Evolutionary conservation across 257 asterid species (phyloP).

Genomic region (Henckelia pumila): DNA sequence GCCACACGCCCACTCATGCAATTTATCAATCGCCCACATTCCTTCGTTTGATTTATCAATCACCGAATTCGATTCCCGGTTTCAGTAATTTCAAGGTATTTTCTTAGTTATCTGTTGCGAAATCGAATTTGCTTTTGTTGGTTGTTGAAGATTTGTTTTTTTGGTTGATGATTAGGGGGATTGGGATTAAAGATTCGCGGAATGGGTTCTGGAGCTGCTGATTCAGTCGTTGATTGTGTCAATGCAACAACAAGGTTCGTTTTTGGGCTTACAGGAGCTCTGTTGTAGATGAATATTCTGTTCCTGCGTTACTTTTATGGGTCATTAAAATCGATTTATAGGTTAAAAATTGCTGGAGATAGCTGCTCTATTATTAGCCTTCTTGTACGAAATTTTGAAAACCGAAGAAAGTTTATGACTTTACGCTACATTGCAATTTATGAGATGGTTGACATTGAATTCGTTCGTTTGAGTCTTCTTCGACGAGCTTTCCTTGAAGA

Average conservation of each 20-base stretch:
- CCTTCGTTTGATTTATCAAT: constrained; percentile 5
- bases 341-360: not conserved
- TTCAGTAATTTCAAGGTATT: constrained; percentile 4
- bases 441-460: not conserved
- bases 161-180: constrained; percentile 9
- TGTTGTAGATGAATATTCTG: not conserved
- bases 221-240: constrained; percentile 27
- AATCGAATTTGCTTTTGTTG: not conserved
- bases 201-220: constrained; percentile 46
- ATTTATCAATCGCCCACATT: constrained; percentile 13
- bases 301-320: not conserved
- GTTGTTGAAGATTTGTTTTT: not conserved
- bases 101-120: not conserved
- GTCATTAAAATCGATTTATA: not conserved
- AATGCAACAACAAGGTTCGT: constrained; percentile 35
- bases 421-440: not conserved
- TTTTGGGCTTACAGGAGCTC: not conserved
- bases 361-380: no score
- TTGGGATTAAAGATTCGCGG: not conserved
- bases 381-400: not conserved
- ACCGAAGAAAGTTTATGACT: not conserved
- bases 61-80: not conserved
- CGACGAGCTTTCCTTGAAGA: no score
- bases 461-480: not conserved
- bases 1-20: constrained; percentile 56